Percentiles rank a stretch among this genome's conserved stretches.
These are phyloP conservation scores for Osmozyma mogii DNA, from an alignment of 805 yeast genomes.

Conservation along the genomic window DNA sequence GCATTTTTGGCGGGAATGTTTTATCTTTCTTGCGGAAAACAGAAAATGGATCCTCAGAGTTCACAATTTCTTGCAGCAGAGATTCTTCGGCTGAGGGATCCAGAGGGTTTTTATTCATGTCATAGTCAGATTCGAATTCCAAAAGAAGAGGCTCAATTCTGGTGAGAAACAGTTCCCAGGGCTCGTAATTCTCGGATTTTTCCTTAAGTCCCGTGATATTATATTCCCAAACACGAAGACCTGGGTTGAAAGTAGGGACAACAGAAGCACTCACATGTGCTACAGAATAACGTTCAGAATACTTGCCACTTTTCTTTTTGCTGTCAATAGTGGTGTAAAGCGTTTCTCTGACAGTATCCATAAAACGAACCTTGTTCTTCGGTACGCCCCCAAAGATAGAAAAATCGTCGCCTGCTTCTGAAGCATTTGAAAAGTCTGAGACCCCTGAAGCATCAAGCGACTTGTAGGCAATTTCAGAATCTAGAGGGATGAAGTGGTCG, in stretches of 20 bases:
- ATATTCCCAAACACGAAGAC: slow-evolving; percentile 80
- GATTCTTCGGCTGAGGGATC: no score
- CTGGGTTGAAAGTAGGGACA: slow-evolving; percentile 81
- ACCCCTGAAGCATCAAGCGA: slow-evolving; percentile 31
- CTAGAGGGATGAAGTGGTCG: slow-evolving; percentile 77
- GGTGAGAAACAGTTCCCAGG: slow-evolving; percentile 56
- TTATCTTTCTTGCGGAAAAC: slow-evolving; percentile 44
- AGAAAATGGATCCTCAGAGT: no score
- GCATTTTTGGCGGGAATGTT: slow-evolving; percentile 56
- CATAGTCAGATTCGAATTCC: no score
- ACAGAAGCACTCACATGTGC: slow-evolving; percentile 67
- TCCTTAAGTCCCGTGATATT: slow-evolving; percentile 51
- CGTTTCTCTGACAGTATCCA: slow-evolving; percentile 47
- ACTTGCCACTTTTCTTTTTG: slow-evolving; percentile 31
- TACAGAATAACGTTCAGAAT: slow-evolving; percentile 56
- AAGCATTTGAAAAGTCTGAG: slow-evolving; percentile 7
- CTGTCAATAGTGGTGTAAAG: slow-evolving; percentile 45
- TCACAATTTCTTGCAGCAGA: no score
- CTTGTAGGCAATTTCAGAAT: slow-evolving; percentile 60
- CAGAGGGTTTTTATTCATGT: no score
- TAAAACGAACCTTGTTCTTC: slow-evolving; percentile 53
- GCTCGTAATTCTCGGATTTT: slow-evolving; percentile 14
- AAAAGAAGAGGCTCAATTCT: slow-evolving; percentile 30
- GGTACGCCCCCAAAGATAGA: slow-evolving; percentile 58
- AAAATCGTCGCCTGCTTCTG: slow-evolving; percentile 2